phyloP scores from a whole-genome alignment of 2,329 filamentous ascomycete species.

The Xylaria sp. region DNA sequence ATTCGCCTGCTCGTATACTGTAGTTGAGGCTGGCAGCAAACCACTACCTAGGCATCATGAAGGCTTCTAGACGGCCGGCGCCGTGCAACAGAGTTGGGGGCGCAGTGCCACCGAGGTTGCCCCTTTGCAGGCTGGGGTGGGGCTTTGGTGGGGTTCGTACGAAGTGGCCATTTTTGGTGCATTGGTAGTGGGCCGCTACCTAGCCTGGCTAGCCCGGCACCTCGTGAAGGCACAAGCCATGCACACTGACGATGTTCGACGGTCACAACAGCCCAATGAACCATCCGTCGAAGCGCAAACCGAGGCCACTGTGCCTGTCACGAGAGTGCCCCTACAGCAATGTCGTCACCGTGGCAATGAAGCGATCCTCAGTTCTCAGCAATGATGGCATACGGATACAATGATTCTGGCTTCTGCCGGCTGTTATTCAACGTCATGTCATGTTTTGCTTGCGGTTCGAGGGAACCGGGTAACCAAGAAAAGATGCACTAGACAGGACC shows the following conservation, averaged over 20 bases:
- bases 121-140: slow-evolving; percentile 7
- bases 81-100: slow-evolving; percentile 5
- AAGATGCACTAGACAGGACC: not conserved
- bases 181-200: no score
- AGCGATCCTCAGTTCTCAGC: not conserved
- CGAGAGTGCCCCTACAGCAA: not conserved
- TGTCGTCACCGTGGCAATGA: slow-evolving; percentile 2
- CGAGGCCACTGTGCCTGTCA: not conserved
- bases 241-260: slow-evolving; percentile 6
- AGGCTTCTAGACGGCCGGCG: not conserved
- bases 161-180: not conserved
- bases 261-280: not conserved
- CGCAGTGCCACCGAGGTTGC: slow-evolving; percentile 12
- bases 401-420: slow-evolving; percentile 2
- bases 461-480: not conserved
- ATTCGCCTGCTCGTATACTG: not conserved
- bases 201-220: not conserved
- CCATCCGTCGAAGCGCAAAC: no score
- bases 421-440: not conserved
- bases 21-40: not conserved
- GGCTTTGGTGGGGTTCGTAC: not conserved
- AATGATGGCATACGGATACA: not conserved
- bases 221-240: slow-evolving; percentile 3
- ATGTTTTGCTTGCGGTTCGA: not conserved
- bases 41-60: not conserved